Evolutionary conservation across 129 eudicot species (phyloP).

Genomic region (Centella asiatica): DNA sequence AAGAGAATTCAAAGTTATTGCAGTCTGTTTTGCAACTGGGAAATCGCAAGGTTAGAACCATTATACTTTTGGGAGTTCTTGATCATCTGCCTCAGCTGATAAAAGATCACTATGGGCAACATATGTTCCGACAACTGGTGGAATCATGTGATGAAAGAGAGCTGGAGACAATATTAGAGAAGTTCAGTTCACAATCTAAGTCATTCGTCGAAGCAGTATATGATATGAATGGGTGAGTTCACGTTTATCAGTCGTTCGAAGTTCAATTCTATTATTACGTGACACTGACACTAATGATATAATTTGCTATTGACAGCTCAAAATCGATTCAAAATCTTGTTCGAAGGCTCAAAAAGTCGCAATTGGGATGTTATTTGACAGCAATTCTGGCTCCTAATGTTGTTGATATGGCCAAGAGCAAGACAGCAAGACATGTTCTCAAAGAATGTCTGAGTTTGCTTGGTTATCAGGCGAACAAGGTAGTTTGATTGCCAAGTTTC

Average conservation of each 20-base stretch:
- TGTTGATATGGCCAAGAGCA: neutral
- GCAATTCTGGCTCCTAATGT: constrained; percentile 7
- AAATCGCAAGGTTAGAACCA: neutral
- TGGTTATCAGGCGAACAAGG: constrained; percentile 10
- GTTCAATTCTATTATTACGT: neutral
- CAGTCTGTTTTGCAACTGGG: neutral
- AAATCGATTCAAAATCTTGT: constrained; percentile 3
- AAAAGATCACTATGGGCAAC: constrained; percentile 6
- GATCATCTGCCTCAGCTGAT: constrained; percentile 3
- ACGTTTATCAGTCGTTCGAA: neutral
- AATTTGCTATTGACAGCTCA: constrained; percentile 1
- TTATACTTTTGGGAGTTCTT: constrained; percentile 5
- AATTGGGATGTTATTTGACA: neutral
- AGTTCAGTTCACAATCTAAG: neutral
- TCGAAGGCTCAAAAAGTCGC: constrained; percentile 3
- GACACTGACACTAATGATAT: neutral
- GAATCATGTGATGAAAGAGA: neutral
- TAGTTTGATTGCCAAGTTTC: neutral
- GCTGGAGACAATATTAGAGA: neutral
- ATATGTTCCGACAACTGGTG: constrained; percentile 2
- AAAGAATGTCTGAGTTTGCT: constrained; percentile 5
- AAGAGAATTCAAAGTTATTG: neutral
- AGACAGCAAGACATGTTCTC: constrained; percentile 11
- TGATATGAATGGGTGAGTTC: constrained; percentile 2
- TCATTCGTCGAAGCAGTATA: neutral